These are phyloP conservation scores for Xylaria flabelliformis DNA, from an alignment of 495 filamentous ascomycete genomes.

Conservation along the genomic window DNA sequence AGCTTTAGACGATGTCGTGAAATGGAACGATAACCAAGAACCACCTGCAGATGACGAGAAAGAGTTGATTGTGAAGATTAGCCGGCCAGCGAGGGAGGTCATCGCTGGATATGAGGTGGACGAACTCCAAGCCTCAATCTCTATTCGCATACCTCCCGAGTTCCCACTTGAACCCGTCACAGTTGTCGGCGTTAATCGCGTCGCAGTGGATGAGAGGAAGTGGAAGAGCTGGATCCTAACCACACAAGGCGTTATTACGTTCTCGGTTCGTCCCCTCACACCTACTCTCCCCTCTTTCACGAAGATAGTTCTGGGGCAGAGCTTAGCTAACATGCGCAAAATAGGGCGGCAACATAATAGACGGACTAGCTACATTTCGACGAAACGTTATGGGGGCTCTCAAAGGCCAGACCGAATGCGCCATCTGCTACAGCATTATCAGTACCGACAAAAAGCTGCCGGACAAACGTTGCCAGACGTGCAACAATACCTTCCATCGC, in stretches of 20 bases:
- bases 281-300: not conserved
- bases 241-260: constrained; percentile 91
- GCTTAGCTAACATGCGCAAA: constrained; percentile 23
- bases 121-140: constrained; percentile 79
- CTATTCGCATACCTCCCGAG: constrained; percentile 74
- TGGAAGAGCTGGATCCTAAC: constrained; percentile 86
- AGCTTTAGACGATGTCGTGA: constrained; percentile 69
- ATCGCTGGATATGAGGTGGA: constrained; percentile 85
- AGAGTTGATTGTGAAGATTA: constrained; percentile 74
- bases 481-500: constrained; percentile 92
- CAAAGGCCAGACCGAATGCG: constrained; percentile 93
- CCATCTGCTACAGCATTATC: constrained; percentile 96
- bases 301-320: not conserved
- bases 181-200: constrained; percentile 79
- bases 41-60: constrained; percentile 67
- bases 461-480: constrained; percentile 88
- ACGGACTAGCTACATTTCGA: constrained; percentile 82
- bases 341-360: constrained; percentile 78
- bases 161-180: constrained; percentile 81
- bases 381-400: constrained; percentile 83
- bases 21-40: constrained; percentile 70
- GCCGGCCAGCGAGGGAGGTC: constrained; percentile 71
- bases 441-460: constrained; percentile 85
- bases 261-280: constrained; percentile 63
- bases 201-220: constrained; percentile 85